Base-by-base conservation (phyloP, 2,329 filamentous ascomycete genomes). In the Phyllosticta capitalensis region DNA sequence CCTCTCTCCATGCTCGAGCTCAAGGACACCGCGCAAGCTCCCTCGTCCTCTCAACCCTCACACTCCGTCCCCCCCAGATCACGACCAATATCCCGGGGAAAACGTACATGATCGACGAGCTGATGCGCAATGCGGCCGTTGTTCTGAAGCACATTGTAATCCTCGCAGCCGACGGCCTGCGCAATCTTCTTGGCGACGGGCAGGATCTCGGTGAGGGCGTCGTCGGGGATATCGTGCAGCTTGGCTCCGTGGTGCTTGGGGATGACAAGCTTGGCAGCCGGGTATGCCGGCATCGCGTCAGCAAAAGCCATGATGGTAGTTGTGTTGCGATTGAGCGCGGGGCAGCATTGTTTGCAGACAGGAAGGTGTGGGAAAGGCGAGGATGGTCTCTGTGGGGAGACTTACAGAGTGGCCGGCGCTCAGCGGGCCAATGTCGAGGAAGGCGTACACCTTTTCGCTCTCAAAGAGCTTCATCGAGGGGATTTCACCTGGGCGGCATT, bases 121-220 rank as follows among this genome's bases (percentile, higher is more conserved):
- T 97, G 94, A 74, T 99, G 94, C 19, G 94, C 94, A 68, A 92
- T 83, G 21, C 83, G 80, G 56, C 94, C 94, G 70, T 99, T 99
- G 78, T 99, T 99, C 78, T 99, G 94, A 61, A 99, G 78, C 54
- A 99, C 83, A 71, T 99, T 99, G 80, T 90, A 99, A 74, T 97
- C 83, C 56, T 79, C 78, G 3, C 88, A 86, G 45, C 89, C 89
- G 3, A 83, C 85, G 26, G 91, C 92, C 20, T 79, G 75, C 54
- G 88, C 91, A 54, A 99, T 83, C 74, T 89, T 92, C 82, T 96
- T 96, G 54, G 90, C 87, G 17, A 95, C 84, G 51, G 89, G 87
- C 74, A 99, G 77, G 61, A 99, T 81, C 75, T 97, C 94, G 56
- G 76, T 72, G 59, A 99, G 81, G 65, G 89, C 79, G 58, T 96